Evolutionary conservation across 768 basidiomycete genomes (phyloP).

Genomic region (Crucibulum laeve): DNA sequence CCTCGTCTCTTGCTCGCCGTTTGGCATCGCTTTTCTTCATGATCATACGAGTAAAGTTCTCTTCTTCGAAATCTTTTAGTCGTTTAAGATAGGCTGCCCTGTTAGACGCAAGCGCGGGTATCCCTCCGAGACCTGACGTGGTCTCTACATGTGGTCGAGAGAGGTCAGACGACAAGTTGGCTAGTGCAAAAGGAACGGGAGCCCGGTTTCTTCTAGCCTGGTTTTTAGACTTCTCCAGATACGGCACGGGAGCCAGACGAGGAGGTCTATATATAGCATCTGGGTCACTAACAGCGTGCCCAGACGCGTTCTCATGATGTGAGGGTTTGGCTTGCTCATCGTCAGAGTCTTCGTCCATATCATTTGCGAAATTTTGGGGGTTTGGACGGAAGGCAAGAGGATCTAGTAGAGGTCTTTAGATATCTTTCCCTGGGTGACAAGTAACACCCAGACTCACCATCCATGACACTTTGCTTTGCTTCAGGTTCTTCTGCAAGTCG

Average conservation of each 20-base stretch:
- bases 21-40: constrained; percentile 86
- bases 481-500: constrained; percentile 64
- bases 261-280: constrained; percentile 80
- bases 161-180: constrained; percentile 61
- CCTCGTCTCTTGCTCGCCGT: constrained; percentile 75
- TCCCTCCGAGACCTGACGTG: constrained; percentile 65
- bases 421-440: constrained; percentile 1
- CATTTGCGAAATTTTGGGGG: constrained; percentile 62
- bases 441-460: constrained; percentile 45
- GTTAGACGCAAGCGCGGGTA: constrained; percentile 51
- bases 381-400: constrained; percentile 92
- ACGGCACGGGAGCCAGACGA: constrained; percentile 85
- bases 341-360: constrained; percentile 25
- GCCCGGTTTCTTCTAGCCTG: constrained; percentile 44
- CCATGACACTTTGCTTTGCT: constrained; percentile 34
- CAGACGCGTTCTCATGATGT: constrained; percentile 11
- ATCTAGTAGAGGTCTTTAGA: constrained; percentile 42
- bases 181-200: constrained; percentile 64
- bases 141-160: constrained; percentile 68
- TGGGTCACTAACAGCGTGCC: constrained; percentile 3
- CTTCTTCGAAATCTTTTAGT: constrained; percentile 89
- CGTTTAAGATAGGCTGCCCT: constrained; percentile 78
- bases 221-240: constrained; percentile 48
- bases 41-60: constrained; percentile 86
- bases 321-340: constrained; percentile 27